Evolutionary conservation across 139 green algal species (phyloP), one percentile per base, ranked within the genome.

Genomic region (Zygnema circumcarinatum): DNA sequence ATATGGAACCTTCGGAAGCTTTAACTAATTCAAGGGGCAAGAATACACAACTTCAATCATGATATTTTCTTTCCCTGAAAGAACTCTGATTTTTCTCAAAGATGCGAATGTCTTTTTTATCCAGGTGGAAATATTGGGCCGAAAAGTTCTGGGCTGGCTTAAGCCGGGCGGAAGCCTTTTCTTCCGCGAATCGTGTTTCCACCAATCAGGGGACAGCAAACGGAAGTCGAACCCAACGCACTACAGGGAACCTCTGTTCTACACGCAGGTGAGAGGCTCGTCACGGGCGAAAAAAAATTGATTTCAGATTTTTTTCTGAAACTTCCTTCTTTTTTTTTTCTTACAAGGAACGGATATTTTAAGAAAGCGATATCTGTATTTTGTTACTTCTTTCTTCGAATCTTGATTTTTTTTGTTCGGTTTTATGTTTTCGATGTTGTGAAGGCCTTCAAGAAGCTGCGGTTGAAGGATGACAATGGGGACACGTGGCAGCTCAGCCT

Each of bases 111-210:
- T 20, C 35, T 81, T n/a, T 81, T 52, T n/a, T 38, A 32, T 1
- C 29, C 80, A 90, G 86, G 86, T 90, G 52, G 33, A 87, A 1
- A 29, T 74, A 0, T 68, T 90, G 53, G 82, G 80, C 0, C 1
- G 1, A 1, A 21, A n/a, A 16, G 29, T 87, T 29, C 25, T 90
- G 0, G 22, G 0, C 0, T 83, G 84, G 94, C 82, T 97, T 38
- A 38, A 38, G 0, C 90, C 92, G 1, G 94, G 91, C 25, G 95
- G 95, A 36, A 25, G 84, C 0, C 54, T 98, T 29, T 98, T 98
- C 89, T 98, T 98, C 88, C 90, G 95, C 0, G 95, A 98, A 91
- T 95, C 92, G 2, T 98, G 95, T 91, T 97, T 98, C 89, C 86
- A 92, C 16, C 95, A 96, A 84, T 95, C 91, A 20, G 95, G 95